Percentiles rank a stretch among this genome's conserved stretches.
phyloP scores from a whole-genome alignment of 2,329 filamentous ascomycete genomes.

The Annulohypoxylon truncatum region DNA sequence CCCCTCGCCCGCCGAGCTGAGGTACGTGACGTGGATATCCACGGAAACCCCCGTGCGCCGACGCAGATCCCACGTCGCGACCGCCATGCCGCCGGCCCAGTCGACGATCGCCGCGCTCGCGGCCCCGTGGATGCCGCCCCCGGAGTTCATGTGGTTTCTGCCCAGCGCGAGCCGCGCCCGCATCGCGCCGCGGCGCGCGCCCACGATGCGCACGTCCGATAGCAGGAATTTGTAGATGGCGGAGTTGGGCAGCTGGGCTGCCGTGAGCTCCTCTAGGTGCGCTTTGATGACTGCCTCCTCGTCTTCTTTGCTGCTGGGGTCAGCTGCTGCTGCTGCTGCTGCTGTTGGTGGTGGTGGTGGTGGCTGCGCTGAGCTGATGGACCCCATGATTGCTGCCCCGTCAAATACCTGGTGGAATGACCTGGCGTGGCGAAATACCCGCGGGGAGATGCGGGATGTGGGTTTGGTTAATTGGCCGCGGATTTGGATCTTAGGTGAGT shows the following conservation, averaged over 20 bases:
- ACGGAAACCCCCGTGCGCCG: conserved; percentile 75
- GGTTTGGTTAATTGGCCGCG: not conserved
- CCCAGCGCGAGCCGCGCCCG: conserved; percentile 61
- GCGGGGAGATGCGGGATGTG: not conserved
- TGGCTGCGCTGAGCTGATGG: conserved; percentile 10
- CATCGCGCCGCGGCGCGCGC: conserved; percentile 60
- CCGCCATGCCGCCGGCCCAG: conserved; percentile 78
- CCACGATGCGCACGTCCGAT: conserved; percentile 58
- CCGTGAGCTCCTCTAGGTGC: conserved; percentile 48
- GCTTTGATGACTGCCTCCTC: conserved; percentile 44
- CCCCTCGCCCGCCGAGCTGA: conserved; percentile 70
- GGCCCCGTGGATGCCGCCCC: conserved; percentile 75
- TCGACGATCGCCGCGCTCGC: conserved; percentile 78
- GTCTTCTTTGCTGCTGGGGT: conserved; percentile 32
- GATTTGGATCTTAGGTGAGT: conserved; percentile 4
- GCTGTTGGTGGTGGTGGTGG: too few relatives aligned
- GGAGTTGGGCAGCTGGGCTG: conserved; percentile 54
- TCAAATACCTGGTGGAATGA: not conserved
- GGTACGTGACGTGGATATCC: conserved; percentile 80
- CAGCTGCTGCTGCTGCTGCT: not conserved
- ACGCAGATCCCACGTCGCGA: conserved; percentile 72
- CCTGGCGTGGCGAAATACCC: not conserved
- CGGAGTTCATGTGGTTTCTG: conserved; percentile 73
- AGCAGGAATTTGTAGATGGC: conserved; percentile 67
- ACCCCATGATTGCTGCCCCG: conserved; percentile 19